Evolutionary conservation across 1,284 basidiomycete genomes (phyloP), one percentile per base, ranked within the genome.

Genomic region (Ceratobasidium theobromae): DNA sequence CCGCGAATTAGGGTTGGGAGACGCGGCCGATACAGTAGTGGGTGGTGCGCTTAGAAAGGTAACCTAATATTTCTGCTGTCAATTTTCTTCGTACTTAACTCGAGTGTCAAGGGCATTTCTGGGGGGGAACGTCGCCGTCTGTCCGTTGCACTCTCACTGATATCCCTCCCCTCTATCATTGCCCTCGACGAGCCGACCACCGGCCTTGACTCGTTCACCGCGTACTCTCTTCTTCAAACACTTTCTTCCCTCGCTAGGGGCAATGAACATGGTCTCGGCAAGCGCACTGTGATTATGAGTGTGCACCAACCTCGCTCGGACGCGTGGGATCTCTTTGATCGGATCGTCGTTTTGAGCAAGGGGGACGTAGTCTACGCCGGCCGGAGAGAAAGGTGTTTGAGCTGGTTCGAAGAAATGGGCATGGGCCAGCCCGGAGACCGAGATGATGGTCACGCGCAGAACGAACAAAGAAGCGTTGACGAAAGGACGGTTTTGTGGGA

Each of bases 111-210:
- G 69, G 89, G 92, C 1, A 93, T 95, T 48, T 91, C 88, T 66
- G 93, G 92, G 14, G 92, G 92, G 21, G 92, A 95, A 76, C 89
- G 89, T 79, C 82, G 91, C 45, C 81, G 93, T 45, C 85, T 95
- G 16, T 89, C 86, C 60, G 94, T 95, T 67, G 48, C 28, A 27
- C 40, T 58, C 23, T 46, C 38, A 72, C 79, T 94, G 25, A 87
- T 95, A 57, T 87, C 89, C 0, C 79, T 84, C 33, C 92, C 92
- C 0, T 90, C 92, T 72, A 81, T 95, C 5, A 76, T 95, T 48
- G 84, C 94, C 27, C 79, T 94, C 25, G 93, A 95, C 74, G 91
- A 91, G 72, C 90, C 91, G 5, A 92, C 90, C 0, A 78, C 76
- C 1, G 78, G 77, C 4, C 72, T 77, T 35, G 82, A 84, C 69